A percentile compares a stretch with the other conserved stretches of the same genome.
These are phyloP conservation scores for Macroventuria anomochaeta DNA, from an alignment of 2,329 filamentous ascomycete species.

Conservation along the genomic window DNA sequence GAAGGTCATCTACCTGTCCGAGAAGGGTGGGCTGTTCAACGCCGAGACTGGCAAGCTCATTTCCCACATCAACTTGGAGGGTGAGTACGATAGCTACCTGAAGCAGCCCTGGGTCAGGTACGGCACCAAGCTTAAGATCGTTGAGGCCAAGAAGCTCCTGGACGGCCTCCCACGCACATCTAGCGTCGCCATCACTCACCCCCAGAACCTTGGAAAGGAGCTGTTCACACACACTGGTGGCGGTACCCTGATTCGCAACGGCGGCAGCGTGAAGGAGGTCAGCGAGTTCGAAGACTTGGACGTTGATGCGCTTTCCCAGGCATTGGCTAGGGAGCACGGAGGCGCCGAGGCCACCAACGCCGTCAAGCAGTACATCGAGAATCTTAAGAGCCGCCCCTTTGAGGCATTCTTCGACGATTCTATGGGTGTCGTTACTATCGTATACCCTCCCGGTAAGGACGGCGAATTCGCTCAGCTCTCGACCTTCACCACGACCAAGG, in stretches of 20 bases:
- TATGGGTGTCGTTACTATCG: conserved; percentile 90
- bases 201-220: conserved; percentile 93
- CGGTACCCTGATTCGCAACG: conserved; percentile 88
- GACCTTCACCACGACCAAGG: conserved; percentile 90
- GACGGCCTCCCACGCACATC: conserved; percentile 88
- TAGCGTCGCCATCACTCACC: conserved; percentile 96
- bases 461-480: conserved; percentile 80
- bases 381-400: conserved; percentile 78
- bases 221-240: conserved; percentile 95
- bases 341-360: conserved; percentile 81
- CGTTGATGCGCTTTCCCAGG: conserved; percentile 77
- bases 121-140: conserved; percentile 94
- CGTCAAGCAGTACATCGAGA: conserved; percentile 85
- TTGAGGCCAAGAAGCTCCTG: conserved; percentile 93
- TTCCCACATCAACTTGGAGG: conserved; percentile 94
- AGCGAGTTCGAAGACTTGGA: conserved; percentile 78
- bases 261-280: conserved; percentile 83
- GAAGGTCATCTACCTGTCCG: conserved; percentile 98
- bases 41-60: conserved; percentile 94
- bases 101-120: conserved; percentile 93
- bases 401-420: conserved; percentile 93
- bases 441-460: conserved; percentile 74
- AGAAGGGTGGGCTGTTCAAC: conserved; percentile 96
- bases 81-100: conserved; percentile 94
- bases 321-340: conserved; percentile 80